phyloP scores from a whole-genome alignment of 345 rosid genomes.

The Anacardium occidentale region DNA sequence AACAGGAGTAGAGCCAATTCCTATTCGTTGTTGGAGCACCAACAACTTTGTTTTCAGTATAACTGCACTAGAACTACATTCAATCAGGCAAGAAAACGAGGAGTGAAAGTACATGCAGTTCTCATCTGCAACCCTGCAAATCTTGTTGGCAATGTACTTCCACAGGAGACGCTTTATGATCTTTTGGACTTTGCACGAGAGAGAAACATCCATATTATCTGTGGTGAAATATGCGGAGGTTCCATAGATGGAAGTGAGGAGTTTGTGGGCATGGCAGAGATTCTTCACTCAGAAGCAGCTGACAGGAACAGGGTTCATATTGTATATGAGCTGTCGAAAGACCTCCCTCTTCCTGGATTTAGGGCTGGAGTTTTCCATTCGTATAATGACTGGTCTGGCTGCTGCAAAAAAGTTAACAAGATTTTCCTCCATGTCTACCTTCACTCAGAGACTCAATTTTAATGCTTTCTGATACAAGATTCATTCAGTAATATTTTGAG shows the following conservation, averaged over 20 bases:
- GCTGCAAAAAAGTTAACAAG: slow-evolving; percentile 69
- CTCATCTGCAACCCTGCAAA: slow-evolving; percentile 82
- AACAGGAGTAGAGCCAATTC: slow-evolving; percentile 83
- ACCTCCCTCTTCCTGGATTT: slow-evolving; percentile 82
- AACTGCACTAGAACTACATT: slow-evolving; percentile 73
- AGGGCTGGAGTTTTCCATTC: slow-evolving; percentile 81
- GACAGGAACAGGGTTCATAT: slow-evolving; percentile 85
- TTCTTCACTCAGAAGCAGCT: slow-evolving; percentile 51
- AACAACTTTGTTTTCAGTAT: slow-evolving; percentile 65
- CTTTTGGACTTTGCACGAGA: slow-evolving; percentile 67
- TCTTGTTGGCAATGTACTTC: slow-evolving; percentile 78
- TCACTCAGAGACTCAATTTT: slow-evolving; percentile 69
- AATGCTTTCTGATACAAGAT: slow-evolving; percentile 66
- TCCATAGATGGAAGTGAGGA: slow-evolving; percentile 63
- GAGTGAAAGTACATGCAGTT: slow-evolving; percentile 68
- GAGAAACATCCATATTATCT: slow-evolving; percentile 81
- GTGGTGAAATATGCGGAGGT: slow-evolving; percentile 86
- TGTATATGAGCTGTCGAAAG: slow-evolving; percentile 82
- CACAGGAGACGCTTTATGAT: slow-evolving; percentile 51
- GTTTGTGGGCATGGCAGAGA: slow-evolving; percentile 84
- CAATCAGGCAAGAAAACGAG: slow-evolving; percentile 80
- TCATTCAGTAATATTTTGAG: slow-evolving; percentile 52
- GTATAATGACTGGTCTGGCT: slow-evolving; percentile 57
- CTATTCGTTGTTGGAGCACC: slow-evolving; percentile 81
- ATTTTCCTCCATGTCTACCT: slow-evolving; percentile 74